Percentiles rank a stretch among this genome's conserved stretches.
phyloP scores from a whole-genome alignment of 805 yeast genomes.

The Schizosaccharomyces octosporus region DNA sequence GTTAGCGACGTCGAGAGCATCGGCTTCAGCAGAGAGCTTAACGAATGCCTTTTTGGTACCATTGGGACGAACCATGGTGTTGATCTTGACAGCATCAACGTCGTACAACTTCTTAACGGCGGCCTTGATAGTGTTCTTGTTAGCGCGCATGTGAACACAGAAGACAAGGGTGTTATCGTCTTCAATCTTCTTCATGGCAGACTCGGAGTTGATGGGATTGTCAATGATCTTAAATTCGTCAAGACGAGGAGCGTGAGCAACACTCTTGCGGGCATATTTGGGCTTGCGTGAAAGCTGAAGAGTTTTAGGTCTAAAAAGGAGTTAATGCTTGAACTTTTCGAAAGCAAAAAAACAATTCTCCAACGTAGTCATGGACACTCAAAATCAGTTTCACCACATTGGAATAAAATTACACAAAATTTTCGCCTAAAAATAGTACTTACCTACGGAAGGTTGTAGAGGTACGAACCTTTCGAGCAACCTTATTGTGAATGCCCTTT shows the following conservation, averaged over 20 bases:
- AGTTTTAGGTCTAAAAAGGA: conserved; percentile 72
- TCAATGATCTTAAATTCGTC: conserved; percentile 87
- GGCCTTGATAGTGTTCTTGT: conserved; percentile 94
- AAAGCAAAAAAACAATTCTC: too few relatives aligned
- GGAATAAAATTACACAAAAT: background rate
- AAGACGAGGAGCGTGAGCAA: conserved; percentile 90
- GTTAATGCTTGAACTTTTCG: background rate
- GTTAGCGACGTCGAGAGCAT: conserved; percentile 98
- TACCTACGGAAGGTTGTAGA: conserved; percentile 57
- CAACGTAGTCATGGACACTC: too few relatives aligned
- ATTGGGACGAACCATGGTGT: conserved; percentile 95
- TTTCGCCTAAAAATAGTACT: background rate
- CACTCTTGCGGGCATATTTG: conserved; percentile 83
- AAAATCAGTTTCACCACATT: too few relatives aligned
- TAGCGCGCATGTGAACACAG: conserved; percentile 90
- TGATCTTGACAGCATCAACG: conserved; percentile 79
- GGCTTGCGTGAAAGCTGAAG: conserved; percentile 82
- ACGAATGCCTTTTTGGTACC: conserved; percentile 99
- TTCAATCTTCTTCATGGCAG: conserved; percentile 98
- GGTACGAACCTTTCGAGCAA: conserved; percentile 82
- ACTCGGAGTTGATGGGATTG: conserved; percentile 90
- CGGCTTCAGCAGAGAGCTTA: conserved; percentile 95
- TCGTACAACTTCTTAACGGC: conserved; percentile 96
- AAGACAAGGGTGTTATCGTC: conserved; percentile 97
- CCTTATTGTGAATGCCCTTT: conserved; percentile 85